Evolutionary conservation across 2,329 filamentous ascomycete genomes (phyloP), one percentile per base, ranked within the genome.

Genomic region (Zarea fungicola): DNA sequence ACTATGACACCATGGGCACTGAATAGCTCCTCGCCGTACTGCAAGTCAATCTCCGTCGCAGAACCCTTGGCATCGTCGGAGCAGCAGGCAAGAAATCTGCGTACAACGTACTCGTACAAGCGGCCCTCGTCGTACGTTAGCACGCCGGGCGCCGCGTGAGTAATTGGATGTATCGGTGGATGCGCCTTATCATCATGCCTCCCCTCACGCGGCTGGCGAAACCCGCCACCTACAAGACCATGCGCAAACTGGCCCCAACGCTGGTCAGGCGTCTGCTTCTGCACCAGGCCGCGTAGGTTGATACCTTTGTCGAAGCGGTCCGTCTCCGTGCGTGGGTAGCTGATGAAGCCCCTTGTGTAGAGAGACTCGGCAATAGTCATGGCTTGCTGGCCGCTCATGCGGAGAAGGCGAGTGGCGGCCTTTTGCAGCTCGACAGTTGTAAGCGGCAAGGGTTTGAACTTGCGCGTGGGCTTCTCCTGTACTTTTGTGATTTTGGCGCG

Each of bases 351-450:
- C 65, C 87, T 90, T 41, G 90, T 91, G 71, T 99, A 99, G 2
- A 99, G 78, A 5, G 75, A 74, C 66, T 99, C 93, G 5, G 93
- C 93, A 21, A 85, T 75, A 42, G 78, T 85, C 91, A 99, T 96
- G 37, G 95, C 89, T 52, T 85, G 79, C 58, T 95, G 87, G 70
- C 91, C 91, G 54, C 84, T 89, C 83, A 99, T 89, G n/a, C 83
- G 83, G 21, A 99, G 76, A 60, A 95, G 89, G 23, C 84, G 80
- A 55, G 88, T 96, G 11, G 93, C 92, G 69, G 91, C 92, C 69
- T 97, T 99, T 63, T 99, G 93, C 18, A 99, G 73, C 64, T 97
- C 93, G 18, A 99, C 91, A 0, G 93, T 99, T 0, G 93, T 99
- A 55, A 99, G 73, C 5, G 93, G 93, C 11, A 99, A 69, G 0